These are phyloP conservation scores for Striga hermonthica DNA, from an alignment of 305 asterid genomes.

Conservation along the genomic window DNA sequence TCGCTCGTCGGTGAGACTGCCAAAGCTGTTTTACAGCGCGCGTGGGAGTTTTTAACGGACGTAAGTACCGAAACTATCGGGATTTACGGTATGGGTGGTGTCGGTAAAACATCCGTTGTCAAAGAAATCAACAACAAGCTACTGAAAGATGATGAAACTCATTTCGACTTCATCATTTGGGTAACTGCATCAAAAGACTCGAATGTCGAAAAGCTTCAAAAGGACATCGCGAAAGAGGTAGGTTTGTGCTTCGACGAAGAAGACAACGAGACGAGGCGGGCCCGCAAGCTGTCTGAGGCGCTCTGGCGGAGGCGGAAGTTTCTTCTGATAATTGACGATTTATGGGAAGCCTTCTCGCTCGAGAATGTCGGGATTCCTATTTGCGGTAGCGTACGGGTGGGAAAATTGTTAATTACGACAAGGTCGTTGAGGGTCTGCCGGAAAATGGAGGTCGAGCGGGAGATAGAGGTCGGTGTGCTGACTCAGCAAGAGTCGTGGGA, in stretches of 20 bases:
- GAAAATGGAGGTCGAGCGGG: neutral
- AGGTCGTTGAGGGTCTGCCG: neutral
- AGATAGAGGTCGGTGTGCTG: neutral
- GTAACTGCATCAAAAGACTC: constrained; percentile 37
- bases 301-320: constrained; percentile 29
- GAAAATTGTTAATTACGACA: neutral
- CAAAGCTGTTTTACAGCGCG: constrained; percentile 12
- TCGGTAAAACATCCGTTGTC: constrained; percentile 37
- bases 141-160: constrained; percentile 13
- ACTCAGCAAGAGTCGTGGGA: constrained; percentile 31
- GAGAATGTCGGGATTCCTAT: constrained; percentile 17
- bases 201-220: constrained; percentile 27
- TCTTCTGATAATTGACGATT: constrained; percentile 37
- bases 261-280: constrained; percentile 28
- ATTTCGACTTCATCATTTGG: constrained; percentile 33
- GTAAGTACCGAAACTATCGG: constrained; percentile 26
- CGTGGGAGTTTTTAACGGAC: constrained; percentile 28
- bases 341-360: constrained; percentile 37
- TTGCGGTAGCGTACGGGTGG: neutral
- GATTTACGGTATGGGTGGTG: constrained; percentile 19
- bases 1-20: constrained; percentile 33
- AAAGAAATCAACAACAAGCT: constrained; percentile 32
- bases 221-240: constrained; percentile 31
- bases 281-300: constrained; percentile 22
- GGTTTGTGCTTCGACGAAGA: constrained; percentile 28